Evolutionary conservation across 805 yeast genomes (phyloP).

Genomic region (Candida ulmi): DNA sequence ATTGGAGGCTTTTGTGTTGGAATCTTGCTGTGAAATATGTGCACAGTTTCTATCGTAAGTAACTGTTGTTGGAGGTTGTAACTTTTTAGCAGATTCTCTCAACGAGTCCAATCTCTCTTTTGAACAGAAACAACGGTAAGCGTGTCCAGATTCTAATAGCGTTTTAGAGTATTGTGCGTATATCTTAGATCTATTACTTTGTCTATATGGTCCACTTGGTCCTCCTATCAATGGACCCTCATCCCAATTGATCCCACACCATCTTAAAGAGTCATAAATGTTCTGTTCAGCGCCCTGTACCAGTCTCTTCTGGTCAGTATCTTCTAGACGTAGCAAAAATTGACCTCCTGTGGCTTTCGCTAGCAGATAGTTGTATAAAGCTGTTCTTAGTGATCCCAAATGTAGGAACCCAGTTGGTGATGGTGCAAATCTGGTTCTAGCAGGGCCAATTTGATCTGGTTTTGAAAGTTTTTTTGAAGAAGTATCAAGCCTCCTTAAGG

Average conservation of each 20-base stretch:
- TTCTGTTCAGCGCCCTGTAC: slow-evolving; percentile 80
- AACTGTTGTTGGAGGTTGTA: slow-evolving; percentile 86
- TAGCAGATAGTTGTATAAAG: slow-evolving; percentile 77
- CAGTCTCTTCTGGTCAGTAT: slow-evolving; percentile 80
- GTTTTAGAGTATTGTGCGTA: slow-evolving; percentile 55
- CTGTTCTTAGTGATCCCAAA: slow-evolving; percentile 89
- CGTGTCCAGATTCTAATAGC: slow-evolving; percentile 59
- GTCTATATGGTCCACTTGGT: slow-evolving; percentile 69
- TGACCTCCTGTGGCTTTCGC: slow-evolving; percentile 79
- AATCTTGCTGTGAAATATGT: slow-evolving; percentile 36
- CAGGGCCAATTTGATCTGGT: slow-evolving; percentile 43
- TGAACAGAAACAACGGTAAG: slow-evolving; percentile 84
- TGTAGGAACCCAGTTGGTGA: slow-evolving; percentile 97
- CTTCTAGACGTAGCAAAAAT: slow-evolving; percentile 81
- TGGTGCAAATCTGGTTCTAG: slow-evolving; percentile 92
- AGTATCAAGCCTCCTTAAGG: slow-evolving; percentile 10
- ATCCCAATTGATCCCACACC: slow-evolving; percentile 75
- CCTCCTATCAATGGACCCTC: slow-evolving; percentile 62
- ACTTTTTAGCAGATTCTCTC: slow-evolving; percentile 63
- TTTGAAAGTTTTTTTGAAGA: slow-evolving; percentile 21
- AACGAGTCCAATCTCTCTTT: slow-evolving; percentile 67
- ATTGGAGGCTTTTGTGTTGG: slow-evolving; percentile 28
- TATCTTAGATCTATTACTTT: slow-evolving; percentile 68
- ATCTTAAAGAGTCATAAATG: slow-evolving; percentile 65
- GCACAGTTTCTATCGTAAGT: slow-evolving; percentile 85